phyloP scores from a whole-genome alignment of 2,329 filamentous ascomycete species.

The Metarhizium humberi region DNA sequence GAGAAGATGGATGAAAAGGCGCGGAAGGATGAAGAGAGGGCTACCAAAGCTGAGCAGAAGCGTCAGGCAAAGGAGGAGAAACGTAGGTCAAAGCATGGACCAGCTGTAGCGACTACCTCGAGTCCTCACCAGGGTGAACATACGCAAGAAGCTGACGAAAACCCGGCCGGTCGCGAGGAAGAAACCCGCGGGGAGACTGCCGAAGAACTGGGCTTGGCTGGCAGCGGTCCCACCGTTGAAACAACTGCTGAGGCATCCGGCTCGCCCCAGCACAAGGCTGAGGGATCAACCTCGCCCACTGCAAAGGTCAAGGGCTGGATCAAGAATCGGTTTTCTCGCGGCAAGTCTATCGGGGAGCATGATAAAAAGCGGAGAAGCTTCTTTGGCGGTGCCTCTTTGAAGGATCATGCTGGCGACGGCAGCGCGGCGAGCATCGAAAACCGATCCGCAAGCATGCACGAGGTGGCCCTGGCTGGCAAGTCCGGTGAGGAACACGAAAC shows the following conservation, averaged over 20 bases:
- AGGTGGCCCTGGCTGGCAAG: slow-evolving; percentile 36
- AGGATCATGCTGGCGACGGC: slow-evolving; percentile 33
- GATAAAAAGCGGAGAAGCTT: slow-evolving; percentile 31
- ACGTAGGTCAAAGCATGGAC: slow-evolving; percentile 29
- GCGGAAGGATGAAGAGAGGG: slow-evolving; percentile 27
- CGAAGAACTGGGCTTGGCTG: neutral
- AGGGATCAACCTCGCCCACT: slow-evolving; percentile 20
- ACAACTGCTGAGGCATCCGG: slow-evolving; percentile 4
- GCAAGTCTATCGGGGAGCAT: slow-evolving; percentile 30
- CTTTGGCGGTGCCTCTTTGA: slow-evolving; percentile 40
- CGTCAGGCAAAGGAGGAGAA: slow-evolving; percentile 31
- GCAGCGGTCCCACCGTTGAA: neutral
- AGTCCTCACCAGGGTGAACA: neutral
- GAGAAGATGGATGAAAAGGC: slow-evolving; percentile 9
- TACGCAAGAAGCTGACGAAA: slow-evolving; percentile 6
- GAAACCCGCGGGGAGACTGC: slow-evolving; percentile 3
- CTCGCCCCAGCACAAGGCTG: slow-evolving; percentile 7
- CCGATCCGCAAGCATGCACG: slow-evolving; percentile 32
- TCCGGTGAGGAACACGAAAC: slow-evolving; percentile 7
- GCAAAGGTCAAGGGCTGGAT: slow-evolving; percentile 45
- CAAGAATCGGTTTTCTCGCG: slow-evolving; percentile 40
- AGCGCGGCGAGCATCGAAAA: slow-evolving; percentile 35
- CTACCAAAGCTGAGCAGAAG: slow-evolving; percentile 44
- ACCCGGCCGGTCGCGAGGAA: slow-evolving; percentile 4
- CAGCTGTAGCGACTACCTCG: slow-evolving; percentile 6